Percentiles rank a stretch among this genome's conserved stretches.
These are phyloP conservation scores for Penicillium sp. DNA, from an alignment of 2,329 filamentous ascomycete genomes.

Conservation along the genomic window DNA sequence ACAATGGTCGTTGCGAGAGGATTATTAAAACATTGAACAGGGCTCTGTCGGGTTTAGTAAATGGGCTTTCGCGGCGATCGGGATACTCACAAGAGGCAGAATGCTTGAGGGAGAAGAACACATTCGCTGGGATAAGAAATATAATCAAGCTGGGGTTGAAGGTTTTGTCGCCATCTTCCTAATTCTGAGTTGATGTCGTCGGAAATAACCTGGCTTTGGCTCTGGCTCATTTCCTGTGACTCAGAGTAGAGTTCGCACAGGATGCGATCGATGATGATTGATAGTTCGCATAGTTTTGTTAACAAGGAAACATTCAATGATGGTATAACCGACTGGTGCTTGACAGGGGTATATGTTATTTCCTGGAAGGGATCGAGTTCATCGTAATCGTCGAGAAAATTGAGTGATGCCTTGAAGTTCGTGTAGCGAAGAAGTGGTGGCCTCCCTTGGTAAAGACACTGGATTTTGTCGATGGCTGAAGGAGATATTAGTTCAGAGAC, in stretches of 20 bases:
- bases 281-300: slow-evolving; percentile 34
- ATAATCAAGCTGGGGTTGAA: slow-evolving; percentile 26
- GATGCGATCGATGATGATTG: slow-evolving; percentile 37
- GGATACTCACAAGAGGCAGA: slow-evolving; percentile 21
- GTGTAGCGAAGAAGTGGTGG: slow-evolving; percentile 47
- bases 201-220: slow-evolving; percentile 14
- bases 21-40: slow-evolving; percentile 46
- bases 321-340: slow-evolving; percentile 11
- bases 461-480: slow-evolving; percentile 51
- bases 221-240: slow-evolving; percentile 17
- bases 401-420: slow-evolving; percentile 49
- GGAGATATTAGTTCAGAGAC: not conserved
- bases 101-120: slow-evolving; percentile 20
- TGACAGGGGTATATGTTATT: slow-evolving; percentile 34
- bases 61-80: not conserved
- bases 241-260: slow-evolving; percentile 33
- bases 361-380: slow-evolving; percentile 52
- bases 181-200: slow-evolving; percentile 24
- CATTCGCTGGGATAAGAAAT: slow-evolving; percentile 21
- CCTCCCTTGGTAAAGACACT: slow-evolving; percentile 56
- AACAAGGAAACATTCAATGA: slow-evolving; percentile 24
- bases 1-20: slow-evolving; percentile 45
- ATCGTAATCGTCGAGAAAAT: slow-evolving; percentile 32
- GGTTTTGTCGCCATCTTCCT: slow-evolving; percentile 22
- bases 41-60: slow-evolving; percentile 14